These are phyloP conservation scores for Gloeopeniophorella convolvens DNA, from an alignment of 768 basidiomycete species.

Conservation along the genomic window DNA sequence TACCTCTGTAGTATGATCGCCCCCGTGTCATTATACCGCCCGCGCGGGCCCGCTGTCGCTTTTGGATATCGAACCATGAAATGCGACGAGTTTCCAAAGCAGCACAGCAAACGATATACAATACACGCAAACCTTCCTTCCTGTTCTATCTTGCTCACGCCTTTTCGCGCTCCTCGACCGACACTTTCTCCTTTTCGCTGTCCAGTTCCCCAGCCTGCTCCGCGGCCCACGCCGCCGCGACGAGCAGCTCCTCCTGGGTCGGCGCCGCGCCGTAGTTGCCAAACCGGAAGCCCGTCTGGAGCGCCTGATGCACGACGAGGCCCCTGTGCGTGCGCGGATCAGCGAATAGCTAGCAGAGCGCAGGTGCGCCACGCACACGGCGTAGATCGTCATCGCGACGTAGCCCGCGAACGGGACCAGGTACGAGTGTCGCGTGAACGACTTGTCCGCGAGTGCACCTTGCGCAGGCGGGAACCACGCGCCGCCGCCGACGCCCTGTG, in stretches of 20 bases:
- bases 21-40: not conserved
- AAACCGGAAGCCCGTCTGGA: conserved; percentile 43
- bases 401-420: conserved; percentile 56
- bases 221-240: not conserved
- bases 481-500: conserved; percentile 52
- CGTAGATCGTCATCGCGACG: conserved; percentile 50
- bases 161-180: not conserved
- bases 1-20: conserved; percentile 23
- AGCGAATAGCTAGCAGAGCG: not conserved
- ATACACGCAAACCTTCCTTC: not conserved
- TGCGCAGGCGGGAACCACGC: conserved; percentile 67
- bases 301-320: conserved; percentile 45
- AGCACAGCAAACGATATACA: not conserved
- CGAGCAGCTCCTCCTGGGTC: conserved; percentile 22
- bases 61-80: not conserved
- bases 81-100: not conserved
- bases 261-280: conserved; percentile 40
- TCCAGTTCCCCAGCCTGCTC: not conserved
- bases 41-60: no score
- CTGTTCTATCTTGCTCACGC: not conserved
- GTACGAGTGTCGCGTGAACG: conserved; percentile 48
- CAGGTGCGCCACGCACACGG: conserved; percentile 35
- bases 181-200: not conserved
- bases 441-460: conserved; percentile 44
- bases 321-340: conserved; percentile 33